These are phyloP conservation scores for Leccinum olivaceopallidum DNA, from an alignment of 768 basidiomycete species.

Conservation along the genomic window DNA sequence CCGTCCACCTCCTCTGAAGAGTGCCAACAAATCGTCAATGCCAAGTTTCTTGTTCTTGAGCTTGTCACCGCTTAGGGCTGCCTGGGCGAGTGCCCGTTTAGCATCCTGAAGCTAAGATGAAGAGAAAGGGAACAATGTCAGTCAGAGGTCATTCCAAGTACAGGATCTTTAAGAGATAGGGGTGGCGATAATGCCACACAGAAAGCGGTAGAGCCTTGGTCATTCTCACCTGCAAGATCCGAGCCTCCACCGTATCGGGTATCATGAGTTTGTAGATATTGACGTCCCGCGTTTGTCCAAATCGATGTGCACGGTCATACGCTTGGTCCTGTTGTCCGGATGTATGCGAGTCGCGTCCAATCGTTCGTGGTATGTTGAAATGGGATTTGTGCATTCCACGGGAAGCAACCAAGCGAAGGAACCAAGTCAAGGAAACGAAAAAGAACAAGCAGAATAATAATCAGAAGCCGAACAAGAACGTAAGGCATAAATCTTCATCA, in stretches of 20 bases:
- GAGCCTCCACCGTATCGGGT: conserved; percentile 82
- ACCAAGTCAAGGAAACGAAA: background rate
- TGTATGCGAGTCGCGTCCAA: background rate
- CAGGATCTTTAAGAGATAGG: background rate
- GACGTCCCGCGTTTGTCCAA: conserved; percentile 85
- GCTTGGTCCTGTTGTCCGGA: conserved; percentile 71
- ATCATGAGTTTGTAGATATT: conserved; percentile 90
- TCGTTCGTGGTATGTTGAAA: background rate
- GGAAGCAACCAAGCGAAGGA: background rate
- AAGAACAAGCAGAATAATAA: background rate
- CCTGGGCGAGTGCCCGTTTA: conserved; percentile 82
- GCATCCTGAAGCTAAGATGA: conserved; percentile 75
- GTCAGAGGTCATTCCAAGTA: background rate
- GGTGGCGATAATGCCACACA: no score
- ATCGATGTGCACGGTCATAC: conserved; percentile 88
- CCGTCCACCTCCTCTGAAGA: conserved; percentile 62
- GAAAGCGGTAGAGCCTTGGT: background rate
- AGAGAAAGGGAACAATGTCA: background rate
- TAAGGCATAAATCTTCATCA: conserved; percentile 11
- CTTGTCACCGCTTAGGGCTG: conserved; percentile 87
- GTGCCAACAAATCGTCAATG: conserved; percentile 80
- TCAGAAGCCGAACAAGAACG: conserved; percentile 1
- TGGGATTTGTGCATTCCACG: background rate
- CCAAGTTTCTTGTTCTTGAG: conserved; percentile 82
- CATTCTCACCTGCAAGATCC: conserved; percentile 65